phyloP scores from a whole-genome alignment of 2,329 filamentous ascomycete genomes.

The Aspergillus sp. region DNA sequence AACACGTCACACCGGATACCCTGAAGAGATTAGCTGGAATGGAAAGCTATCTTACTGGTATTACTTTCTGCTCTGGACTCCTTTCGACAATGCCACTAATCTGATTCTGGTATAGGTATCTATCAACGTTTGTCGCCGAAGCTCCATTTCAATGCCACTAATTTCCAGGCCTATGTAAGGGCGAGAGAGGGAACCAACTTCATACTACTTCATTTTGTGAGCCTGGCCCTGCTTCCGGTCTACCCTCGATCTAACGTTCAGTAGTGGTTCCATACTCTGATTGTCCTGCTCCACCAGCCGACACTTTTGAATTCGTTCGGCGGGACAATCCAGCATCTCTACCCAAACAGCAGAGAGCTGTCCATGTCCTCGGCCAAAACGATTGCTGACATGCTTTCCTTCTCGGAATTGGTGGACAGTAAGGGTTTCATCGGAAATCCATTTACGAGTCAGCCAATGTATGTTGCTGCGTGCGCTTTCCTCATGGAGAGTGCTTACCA shows the following conservation, averaged over 20 bases:
- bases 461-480: slow-evolving; percentile 83
- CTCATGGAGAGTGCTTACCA: slow-evolving; percentile 70
- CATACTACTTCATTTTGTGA: slow-evolving; percentile 64
- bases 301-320: slow-evolving; percentile 71
- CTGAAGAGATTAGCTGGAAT: slow-evolving; percentile 64
- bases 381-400: slow-evolving; percentile 78
- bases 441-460: slow-evolving; percentile 83
- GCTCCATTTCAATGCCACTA: slow-evolving; percentile 73
- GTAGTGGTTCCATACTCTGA: slow-evolving; percentile 73
- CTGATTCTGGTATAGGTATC: slow-evolving; percentile 30
- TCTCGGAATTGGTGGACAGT: slow-evolving; percentile 74
- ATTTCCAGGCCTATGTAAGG: slow-evolving; percentile 77
- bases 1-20: slow-evolving; percentile 66
- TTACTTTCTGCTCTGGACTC: slow-evolving; percentile 24
- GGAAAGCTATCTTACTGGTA: slow-evolving; percentile 64
- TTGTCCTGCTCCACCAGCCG: slow-evolving; percentile 76
- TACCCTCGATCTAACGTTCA: slow-evolving; percentile 8
- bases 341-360: slow-evolving; percentile 68
- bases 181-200: slow-evolving; percentile 77
- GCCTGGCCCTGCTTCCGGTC: slow-evolving; percentile 2
- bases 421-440: slow-evolving; percentile 82
- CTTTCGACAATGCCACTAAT: slow-evolving; percentile 1
- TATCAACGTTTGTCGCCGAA: slow-evolving; percentile 66
- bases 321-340: slow-evolving; percentile 58
- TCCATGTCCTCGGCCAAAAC: slow-evolving; percentile 88